Evolutionary conservation across 1,139 yeast genomes (phyloP).

Genomic region (Taphrina betulina): DNA sequence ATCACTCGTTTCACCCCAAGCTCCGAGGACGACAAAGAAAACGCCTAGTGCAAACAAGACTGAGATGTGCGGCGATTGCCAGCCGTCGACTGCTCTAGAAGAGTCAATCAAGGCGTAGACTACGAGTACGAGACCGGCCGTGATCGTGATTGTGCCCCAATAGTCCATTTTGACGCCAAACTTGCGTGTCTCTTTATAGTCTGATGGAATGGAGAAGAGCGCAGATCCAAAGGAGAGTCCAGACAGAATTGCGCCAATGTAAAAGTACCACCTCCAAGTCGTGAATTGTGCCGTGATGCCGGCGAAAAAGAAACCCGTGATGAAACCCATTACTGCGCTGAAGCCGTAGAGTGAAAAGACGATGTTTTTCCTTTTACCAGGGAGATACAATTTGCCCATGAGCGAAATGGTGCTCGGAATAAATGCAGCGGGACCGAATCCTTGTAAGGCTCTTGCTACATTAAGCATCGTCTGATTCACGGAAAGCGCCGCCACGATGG

Average conservation of each 20-base stretch:
- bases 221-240: constrained; percentile 12
- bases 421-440: constrained; percentile 23
- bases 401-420: constrained; percentile 16
- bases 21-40: not conserved
- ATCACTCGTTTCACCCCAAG: constrained; percentile 16
- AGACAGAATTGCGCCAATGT: constrained; percentile 14
- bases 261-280: constrained; percentile 26
- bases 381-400: constrained; percentile 20
- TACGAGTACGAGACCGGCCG: constrained; percentile 19
- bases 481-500: constrained; percentile 16
- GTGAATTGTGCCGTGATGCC: constrained; percentile 19
- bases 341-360: constrained; percentile 24
- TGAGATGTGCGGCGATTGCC: constrained; percentile 17
- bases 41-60: constrained; percentile 9
- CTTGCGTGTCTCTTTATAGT: constrained; percentile 1
- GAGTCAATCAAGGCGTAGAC: constrained; percentile 23
- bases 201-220: constrained; percentile 9
- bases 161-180: constrained; percentile 17
- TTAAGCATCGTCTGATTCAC: constrained; percentile 2
- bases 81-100: constrained; percentile 5
- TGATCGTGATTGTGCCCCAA: constrained; percentile 5
- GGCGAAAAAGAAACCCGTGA: constrained; percentile 12
- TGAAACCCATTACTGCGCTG: constrained; percentile 20
- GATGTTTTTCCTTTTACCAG: constrained; percentile 21
- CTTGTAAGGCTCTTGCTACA: constrained; percentile 28